These are phyloP conservation scores for Chara braunii DNA, from an alignment of 139 green algal genomes.

Conservation along the genomic window DNA sequence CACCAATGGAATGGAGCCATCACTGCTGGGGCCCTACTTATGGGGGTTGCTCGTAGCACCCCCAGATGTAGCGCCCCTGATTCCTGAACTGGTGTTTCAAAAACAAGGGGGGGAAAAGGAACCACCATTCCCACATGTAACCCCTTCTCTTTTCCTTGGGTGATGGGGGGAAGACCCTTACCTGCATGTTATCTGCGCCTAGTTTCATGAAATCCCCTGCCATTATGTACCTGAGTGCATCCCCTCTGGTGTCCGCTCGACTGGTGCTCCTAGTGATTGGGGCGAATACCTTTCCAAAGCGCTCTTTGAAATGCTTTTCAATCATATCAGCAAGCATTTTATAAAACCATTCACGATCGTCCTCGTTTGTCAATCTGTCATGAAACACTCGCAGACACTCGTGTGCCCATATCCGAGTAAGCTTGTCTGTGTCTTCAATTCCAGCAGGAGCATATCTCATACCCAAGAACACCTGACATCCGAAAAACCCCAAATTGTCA, in stretches of 20 bases:
- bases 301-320: constrained; percentile 68
- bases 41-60: no score
- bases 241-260: constrained; percentile 14
- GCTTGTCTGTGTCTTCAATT: constrained; percentile 17
- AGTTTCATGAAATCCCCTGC: constrained; percentile 73
- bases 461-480: constrained; percentile 43
- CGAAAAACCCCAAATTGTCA: no score
- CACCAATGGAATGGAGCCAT: no score
- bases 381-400: constrained; percentile 47
- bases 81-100: no score
- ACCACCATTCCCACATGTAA: no score
- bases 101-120: no score
- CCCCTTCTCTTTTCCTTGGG: no score
- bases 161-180: no score
- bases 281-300: constrained; percentile 48
- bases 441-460: not conserved
- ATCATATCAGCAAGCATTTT: constrained; percentile 35
- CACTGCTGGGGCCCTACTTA: no score
- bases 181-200: constrained; percentile 36
- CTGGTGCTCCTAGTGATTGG: not conserved
- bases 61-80: no score
- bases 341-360: constrained; percentile 44
- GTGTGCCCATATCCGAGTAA: constrained; percentile 50
- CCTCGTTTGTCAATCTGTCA: constrained; percentile 46
- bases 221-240: constrained; percentile 52